phyloP scores from a whole-genome alignment of 2,329 filamentous ascomycete genomes.

The Aspergillus texensis region DNA sequence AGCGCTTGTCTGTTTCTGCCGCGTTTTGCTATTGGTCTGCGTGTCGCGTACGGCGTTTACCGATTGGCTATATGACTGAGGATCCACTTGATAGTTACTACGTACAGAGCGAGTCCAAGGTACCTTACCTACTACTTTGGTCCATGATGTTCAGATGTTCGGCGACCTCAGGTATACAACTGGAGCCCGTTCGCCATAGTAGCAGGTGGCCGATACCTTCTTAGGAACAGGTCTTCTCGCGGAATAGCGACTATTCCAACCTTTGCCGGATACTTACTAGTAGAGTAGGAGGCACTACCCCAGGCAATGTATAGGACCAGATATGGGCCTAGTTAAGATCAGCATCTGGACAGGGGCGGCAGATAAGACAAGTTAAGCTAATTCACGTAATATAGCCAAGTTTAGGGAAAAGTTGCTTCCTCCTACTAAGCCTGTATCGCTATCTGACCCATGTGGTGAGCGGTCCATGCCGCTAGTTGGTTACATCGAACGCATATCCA shows the following conservation, averaged over 20 bases:
- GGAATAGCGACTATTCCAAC: neutral
- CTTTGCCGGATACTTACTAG: neutral
- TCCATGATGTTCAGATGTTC: neutral
- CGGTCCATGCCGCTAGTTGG: neutral
- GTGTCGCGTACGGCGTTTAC: constrained; percentile 1
- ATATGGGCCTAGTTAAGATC: neutral
- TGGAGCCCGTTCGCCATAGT: neutral
- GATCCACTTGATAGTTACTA: neutral
- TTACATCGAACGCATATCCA: neutral
- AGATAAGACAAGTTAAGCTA: neutral
- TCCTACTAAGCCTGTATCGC: neutral
- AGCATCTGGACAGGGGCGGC: neutral
- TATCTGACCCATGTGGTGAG: neutral
- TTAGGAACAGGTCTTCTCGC: neutral
- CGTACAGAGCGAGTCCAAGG: too few relatives aligned
- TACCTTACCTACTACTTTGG: too few relatives aligned
- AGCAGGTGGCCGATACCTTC: too few relatives aligned
- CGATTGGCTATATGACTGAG: neutral
- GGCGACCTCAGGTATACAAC: neutral
- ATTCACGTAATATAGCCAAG: neutral
- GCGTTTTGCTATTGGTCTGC: neutral
- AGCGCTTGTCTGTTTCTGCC: constrained; percentile 1
- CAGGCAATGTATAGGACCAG: neutral
- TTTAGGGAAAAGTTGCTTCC: neutral
- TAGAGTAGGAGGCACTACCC: neutral